Conservation (phyloP, 164 flowering plant species). For the Chimonanthus praecox region DNA sequence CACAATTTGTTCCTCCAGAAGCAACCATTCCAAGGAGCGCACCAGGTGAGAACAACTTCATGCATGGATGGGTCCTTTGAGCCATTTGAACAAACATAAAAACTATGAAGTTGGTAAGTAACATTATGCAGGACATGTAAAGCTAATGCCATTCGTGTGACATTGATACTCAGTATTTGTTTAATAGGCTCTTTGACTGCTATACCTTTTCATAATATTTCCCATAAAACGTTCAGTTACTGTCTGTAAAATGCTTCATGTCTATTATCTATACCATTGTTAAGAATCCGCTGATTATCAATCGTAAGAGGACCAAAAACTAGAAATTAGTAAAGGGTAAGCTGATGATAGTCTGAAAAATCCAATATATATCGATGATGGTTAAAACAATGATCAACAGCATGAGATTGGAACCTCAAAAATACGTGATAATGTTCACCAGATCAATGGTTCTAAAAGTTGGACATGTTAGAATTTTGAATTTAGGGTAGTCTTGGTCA, state of each 20-base stretch:
- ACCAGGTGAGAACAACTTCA: slow-evolving; percentile 27
- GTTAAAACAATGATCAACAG: too few relatives aligned
- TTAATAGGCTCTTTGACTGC: not conserved
- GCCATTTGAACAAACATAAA: slow-evolving; percentile 1
- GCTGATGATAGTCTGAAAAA: too few relatives aligned
- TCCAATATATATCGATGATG: too few relatives aligned
- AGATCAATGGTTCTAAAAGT: too few relatives aligned
- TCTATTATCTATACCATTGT: too few relatives aligned
- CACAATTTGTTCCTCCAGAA: slow-evolving; percentile 25
- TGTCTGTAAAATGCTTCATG: not conserved
- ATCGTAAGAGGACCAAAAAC: too few relatives aligned
- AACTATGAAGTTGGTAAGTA: slow-evolving; percentile 3
- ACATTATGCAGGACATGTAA: slow-evolving; percentile 1
- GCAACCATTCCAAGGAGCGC: slow-evolving; percentile 19
- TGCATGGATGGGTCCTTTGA: slow-evolving; percentile 37
- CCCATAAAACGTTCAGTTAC: not conserved
- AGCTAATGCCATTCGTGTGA: not conserved
- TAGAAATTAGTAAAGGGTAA: too few relatives aligned
- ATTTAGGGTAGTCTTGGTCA: too few relatives aligned
- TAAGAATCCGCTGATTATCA: too few relatives aligned
- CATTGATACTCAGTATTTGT: not conserved
- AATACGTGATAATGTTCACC: too few relatives aligned
- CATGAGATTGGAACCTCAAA: too few relatives aligned
- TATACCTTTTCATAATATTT: not conserved
- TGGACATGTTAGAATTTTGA: too few relatives aligned